phyloP scores from a whole-genome alignment of 345 rosid genomes.

The Crucihimalaya himalaica region DNA sequence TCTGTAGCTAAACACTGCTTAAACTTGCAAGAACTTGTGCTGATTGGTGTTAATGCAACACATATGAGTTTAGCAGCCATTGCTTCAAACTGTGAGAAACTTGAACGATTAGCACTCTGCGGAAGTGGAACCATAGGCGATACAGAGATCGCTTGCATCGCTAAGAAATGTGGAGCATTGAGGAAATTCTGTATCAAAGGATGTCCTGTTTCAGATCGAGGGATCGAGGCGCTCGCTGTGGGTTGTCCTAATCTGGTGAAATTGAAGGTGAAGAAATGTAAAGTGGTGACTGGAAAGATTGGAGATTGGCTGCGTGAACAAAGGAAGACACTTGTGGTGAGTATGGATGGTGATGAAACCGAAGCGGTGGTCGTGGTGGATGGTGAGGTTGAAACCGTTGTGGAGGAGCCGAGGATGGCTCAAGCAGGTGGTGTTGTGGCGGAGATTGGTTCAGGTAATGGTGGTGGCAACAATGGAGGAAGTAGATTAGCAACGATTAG shows the following conservation, averaged over 20 bases:
- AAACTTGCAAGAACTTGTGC: slow-evolving; percentile 77
- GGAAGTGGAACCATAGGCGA: slow-evolving; percentile 83
- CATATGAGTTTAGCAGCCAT: slow-evolving; percentile 55
- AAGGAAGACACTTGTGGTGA: slow-evolving; percentile 61
- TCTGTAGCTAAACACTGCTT: slow-evolving; percentile 66
- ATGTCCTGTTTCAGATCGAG: slow-evolving; percentile 68
- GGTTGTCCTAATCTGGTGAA: slow-evolving; percentile 88
- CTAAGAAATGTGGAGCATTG: slow-evolving; percentile 65
- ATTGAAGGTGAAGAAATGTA: slow-evolving; percentile 86
- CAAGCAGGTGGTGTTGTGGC: slow-evolving; percentile 50
- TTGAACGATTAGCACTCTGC: slow-evolving; percentile 79
- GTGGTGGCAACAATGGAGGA: slow-evolving; percentile 34
- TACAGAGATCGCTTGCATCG: slow-evolving; percentile 71
- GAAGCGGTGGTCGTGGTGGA: slow-evolving; percentile 28
- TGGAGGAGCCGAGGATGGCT: slow-evolving; percentile 57
- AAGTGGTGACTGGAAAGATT: slow-evolving; percentile 61
- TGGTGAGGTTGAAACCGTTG: slow-evolving; percentile 38
- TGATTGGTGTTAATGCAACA: slow-evolving; percentile 84
- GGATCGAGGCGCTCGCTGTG: slow-evolving; percentile 68
- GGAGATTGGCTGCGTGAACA: slow-evolving; percentile 62
- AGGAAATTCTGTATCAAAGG: slow-evolving; percentile 91
- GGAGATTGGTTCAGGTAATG: slow-evolving; percentile 40
- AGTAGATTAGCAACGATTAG: slow-evolving; percentile 57
- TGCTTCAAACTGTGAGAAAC: slow-evolving; percentile 63
- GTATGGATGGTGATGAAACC: slow-evolving; percentile 55